A percentile compares a stretch with the other conserved stretches of the same genome.
Evolutionary conservation across 805 yeast species (phyloP).

Genomic region (Monosporozyma aquatica): DNA sequence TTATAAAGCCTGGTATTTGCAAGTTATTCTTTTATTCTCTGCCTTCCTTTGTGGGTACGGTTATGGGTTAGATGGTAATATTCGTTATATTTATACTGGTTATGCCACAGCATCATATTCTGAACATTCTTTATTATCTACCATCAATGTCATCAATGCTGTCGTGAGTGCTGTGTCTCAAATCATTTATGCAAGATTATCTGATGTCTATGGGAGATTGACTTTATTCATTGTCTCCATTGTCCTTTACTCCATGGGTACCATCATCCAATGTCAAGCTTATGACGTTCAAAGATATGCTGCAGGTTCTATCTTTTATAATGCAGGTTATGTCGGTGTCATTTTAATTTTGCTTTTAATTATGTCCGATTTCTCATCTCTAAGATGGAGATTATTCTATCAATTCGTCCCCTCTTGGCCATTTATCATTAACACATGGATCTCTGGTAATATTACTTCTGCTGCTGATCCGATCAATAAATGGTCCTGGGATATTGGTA

Average conservation of each 20-base stretch:
- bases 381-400: conserved; percentile 62
- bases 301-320: conserved; percentile 45
- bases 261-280: conserved; percentile 48
- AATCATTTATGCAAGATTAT: conserved; percentile 45
- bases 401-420: conserved; percentile 65
- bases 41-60: conserved; percentile 45
- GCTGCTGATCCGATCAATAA: conserved; percentile 28
- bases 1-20: conserved; percentile 31
- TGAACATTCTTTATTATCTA: conserved; percentile 42
- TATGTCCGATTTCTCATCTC: conserved; percentile 55
- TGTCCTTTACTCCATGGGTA: conserved; percentile 46
- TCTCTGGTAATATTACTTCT: conserved; percentile 48
- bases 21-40: conserved; percentile 34
- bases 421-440: conserved; percentile 71
- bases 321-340: conserved; percentile 54
- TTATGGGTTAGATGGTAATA: conserved; percentile 45
- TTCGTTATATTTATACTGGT: conserved; percentile 40
- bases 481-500: conserved; percentile 72
- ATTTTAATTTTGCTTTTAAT: conserved; percentile 47
- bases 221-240: conserved; percentile 39
- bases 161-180: conserved; percentile 53
- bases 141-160: conserved; percentile 42
- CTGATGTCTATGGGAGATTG: conserved; percentile 49
- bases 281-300: conserved; percentile 44
- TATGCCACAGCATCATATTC: conserved; percentile 43